A percentile compares a stretch with the other conserved stretches of the same genome.
These are phyloP conservation scores for Heracleum sosnowskyi DNA, from an alignment of 129 eudicot species.

Conservation along the genomic window DNA sequence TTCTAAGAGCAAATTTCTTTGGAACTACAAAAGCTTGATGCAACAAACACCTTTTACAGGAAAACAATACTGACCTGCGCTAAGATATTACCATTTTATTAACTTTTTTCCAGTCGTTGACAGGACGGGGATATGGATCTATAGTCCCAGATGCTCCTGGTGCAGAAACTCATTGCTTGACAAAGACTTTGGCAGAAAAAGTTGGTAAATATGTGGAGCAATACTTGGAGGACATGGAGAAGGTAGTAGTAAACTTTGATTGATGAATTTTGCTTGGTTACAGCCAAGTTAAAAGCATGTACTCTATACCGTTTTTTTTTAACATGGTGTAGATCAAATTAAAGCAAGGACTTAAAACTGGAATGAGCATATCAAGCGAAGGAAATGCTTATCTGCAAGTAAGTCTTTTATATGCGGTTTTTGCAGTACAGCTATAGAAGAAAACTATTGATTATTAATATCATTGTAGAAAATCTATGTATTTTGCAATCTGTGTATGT, in stretches of 20 bases:
- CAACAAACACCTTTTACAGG: not conserved
- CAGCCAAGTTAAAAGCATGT: not conserved
- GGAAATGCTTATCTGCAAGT: constrained; percentile 12
- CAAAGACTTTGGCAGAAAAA: not conserved
- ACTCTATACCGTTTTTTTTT: not conserved
- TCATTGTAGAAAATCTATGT: not conserved
- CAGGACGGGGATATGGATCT: constrained; percentile 9
- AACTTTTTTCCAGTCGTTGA: not conserved
- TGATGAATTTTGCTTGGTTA: not conserved
- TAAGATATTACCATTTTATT: not conserved
- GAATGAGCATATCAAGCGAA: constrained; percentile 8
- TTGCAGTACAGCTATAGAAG: not conserved
- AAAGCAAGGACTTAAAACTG: constrained; percentile 14
- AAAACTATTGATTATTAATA: not conserved
- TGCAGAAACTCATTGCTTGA: constrained; percentile 8
- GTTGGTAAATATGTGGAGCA: constrained; percentile 11
- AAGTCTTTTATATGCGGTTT: not conserved
- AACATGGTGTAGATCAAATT: not conserved
- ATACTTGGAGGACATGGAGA: constrained; percentile 6
- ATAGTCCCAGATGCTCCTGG: constrained; percentile 9
- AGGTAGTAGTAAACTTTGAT: not conserved
- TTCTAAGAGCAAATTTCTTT: not conserved
- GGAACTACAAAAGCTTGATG: not conserved
- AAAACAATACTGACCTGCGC: not conserved
- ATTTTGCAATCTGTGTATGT: not conserved